Base-by-base conservation (phyloP, 331 rosid genomes). In the Acacia pycnantha region DNA sequence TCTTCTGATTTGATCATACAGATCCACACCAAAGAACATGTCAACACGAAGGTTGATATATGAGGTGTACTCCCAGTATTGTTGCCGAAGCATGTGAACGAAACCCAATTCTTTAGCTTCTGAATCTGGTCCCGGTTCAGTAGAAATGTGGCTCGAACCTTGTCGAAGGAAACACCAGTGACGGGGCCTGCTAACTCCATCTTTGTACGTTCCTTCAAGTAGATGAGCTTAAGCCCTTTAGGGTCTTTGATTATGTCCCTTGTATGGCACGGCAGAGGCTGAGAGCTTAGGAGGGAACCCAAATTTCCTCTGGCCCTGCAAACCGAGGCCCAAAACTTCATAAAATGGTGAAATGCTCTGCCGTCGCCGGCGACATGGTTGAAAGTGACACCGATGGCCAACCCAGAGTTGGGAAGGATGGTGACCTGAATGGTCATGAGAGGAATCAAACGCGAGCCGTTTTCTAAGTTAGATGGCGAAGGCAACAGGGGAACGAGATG, bases 241-340 rank as follows among this genome's bases (percentile, higher is more conserved):
- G 86, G 80, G 48, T 82, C 92, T 61, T 77, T 35, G 3, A 93
- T 54, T 12, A 35, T 76, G 58, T 77, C 68, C 54, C 96, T 91
- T 8, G 86, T 83, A 46, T 85, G 86, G 24, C 31, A 73, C 8
- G 89, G 89, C 43, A 77, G 80, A 46, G 56, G 11, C 4, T 82
- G 21, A 24, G 79, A 47, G 19, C 10, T 18, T 29, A 35, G 43
- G 9, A 80, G 12, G 11, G 62, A 51, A 73, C 29, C 40, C 24
- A 59, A 43, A 22, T 66, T 44, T 3, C 78, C 82, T 51, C 14
- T 70, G 29, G 74, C 21, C 66, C 47, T 82, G 6, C 84, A 89
- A 19, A 89, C 22, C 43, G 77, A 85, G 7, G 92, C 88, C 95
- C 94, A 92, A 10, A 77, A 86, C 54, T 86, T 92, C 24, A 88